Percentiles rank a stretch among this genome's conserved stretches.
These are phyloP conservation scores for Calonectria leucothoes DNA, from an alignment of 2,329 filamentous ascomycete genomes.

Conservation along the genomic window DNA sequence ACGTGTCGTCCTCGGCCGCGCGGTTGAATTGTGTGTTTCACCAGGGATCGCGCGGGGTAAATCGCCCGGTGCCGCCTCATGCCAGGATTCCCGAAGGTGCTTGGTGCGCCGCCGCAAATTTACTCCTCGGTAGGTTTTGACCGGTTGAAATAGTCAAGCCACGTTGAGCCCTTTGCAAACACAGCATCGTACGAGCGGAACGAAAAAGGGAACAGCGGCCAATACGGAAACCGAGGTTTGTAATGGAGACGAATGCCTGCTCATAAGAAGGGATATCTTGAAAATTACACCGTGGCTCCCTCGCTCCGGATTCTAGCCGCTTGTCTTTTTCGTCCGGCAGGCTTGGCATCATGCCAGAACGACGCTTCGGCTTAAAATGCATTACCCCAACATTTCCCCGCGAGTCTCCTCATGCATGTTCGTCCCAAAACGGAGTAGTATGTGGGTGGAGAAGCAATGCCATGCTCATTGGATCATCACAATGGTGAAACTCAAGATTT, in stretches of 20 bases:
- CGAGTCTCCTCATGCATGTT: neutral
- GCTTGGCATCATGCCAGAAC: neutral
- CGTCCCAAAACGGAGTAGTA: neutral
- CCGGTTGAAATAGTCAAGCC: neutral
- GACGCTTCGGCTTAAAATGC: neutral
- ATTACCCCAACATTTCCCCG: neutral
- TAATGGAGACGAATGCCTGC: neutral
- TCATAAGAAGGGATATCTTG: too few relatives aligned
- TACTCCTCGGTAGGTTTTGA: constrained; percentile 7
- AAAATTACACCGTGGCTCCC: neutral
- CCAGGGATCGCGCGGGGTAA: neutral
- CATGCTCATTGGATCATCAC: neutral
- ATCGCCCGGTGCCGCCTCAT: neutral
- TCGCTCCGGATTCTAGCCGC: neutral
- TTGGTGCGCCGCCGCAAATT: neutral
- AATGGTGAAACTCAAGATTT: neutral
- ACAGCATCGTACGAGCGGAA: neutral
- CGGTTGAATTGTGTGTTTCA: neutral
- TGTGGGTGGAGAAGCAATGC: neutral
- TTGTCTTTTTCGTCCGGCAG: neutral
- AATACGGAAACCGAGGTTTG: neutral
- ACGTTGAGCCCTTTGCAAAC: neutral
- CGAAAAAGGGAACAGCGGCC: neutral
- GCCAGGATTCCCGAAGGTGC: neutral
- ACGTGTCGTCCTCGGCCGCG: neutral